A percentile compares a stretch with the other conserved stretches of the same genome.
Evolutionary conservation across 768 basidiomycete genomes (phyloP).

Genomic region (Serendipita sp.): DNA sequence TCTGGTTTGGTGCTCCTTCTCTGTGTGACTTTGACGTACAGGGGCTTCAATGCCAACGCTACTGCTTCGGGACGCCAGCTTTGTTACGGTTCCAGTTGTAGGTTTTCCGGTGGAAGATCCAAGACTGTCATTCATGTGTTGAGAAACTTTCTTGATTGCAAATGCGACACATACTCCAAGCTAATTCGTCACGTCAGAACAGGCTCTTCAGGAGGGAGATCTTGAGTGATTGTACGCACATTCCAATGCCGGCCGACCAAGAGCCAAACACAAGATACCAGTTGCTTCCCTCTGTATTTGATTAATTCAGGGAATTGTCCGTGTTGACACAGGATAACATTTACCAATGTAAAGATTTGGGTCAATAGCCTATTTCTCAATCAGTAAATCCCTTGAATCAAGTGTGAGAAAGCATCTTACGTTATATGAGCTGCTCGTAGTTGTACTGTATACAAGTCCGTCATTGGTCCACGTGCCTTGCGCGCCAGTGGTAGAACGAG

Average conservation of each 20-base stretch:
- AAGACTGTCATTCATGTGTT: conserved; percentile 15
- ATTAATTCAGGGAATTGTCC: not conserved
- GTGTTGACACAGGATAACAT: conserved; percentile 9
- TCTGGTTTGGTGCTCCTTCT: too few relatives aligned
- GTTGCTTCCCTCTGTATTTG: conserved; percentile 22
- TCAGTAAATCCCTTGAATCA: not conserved
- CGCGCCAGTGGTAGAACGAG: conserved; percentile 32
- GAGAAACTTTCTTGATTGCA: not conserved
- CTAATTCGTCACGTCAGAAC: not conserved
- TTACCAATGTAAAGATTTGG: conserved; percentile 19
- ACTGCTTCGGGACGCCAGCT: not conserved
- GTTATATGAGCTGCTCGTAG: conserved; percentile 24
- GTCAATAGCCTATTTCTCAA: not conserved
- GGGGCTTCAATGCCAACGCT: not conserved
- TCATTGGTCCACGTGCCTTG: conserved; percentile 24
- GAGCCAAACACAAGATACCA: conserved; percentile 38
- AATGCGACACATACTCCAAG: not conserved
- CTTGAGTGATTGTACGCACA: conserved; percentile 14
- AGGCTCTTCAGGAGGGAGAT: not conserved
- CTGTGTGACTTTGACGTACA: not conserved
- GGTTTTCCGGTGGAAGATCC: conserved; percentile 28
- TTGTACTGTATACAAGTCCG: conserved; percentile 32
- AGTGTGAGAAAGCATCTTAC: conserved; percentile 14
- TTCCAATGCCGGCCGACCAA: conserved; percentile 41
- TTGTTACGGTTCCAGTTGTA: conserved; percentile 19